Evolutionary conservation across 805 yeast genomes (phyloP).

Genomic region (Nakazawaea wyomingensis): DNA sequence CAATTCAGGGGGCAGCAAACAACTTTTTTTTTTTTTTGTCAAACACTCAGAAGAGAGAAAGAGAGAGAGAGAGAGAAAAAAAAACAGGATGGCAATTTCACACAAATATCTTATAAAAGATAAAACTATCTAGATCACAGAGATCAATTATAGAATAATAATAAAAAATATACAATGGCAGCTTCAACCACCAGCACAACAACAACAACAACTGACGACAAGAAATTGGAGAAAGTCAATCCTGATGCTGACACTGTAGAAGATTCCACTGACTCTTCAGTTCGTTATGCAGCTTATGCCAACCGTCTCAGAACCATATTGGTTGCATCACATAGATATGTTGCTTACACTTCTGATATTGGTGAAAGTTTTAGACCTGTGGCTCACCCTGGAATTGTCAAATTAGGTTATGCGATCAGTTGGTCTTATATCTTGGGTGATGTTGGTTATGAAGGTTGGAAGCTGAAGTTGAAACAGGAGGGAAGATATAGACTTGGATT

Average conservation of each 20-base stretch:
- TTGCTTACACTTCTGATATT: constrained; percentile 81
- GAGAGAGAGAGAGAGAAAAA: background rate
- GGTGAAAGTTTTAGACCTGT: constrained; percentile 86
- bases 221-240: constrained; percentile 2
- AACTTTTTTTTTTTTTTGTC: no score
- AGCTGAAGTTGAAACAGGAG: constrained; percentile 57
- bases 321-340: constrained; percentile 70
- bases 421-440: constrained; percentile 77
- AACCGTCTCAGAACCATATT: constrained; percentile 67
- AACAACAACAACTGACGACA: background rate
- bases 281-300: constrained; percentile 82
- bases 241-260: constrained; percentile 15
- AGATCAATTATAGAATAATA: no score
- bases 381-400: constrained; percentile 64
- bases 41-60: background rate
- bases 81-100: background rate
- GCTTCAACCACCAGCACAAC: background rate
- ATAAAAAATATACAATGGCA: background rate
- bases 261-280: constrained; percentile 40
- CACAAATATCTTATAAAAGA: no score
- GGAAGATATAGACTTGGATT: constrained; percentile 57
- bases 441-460: constrained; percentile 71
- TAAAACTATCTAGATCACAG: no score
- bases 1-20: background rate
- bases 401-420: constrained; percentile 62